Evolutionary conservation across 2,329 filamentous ascomycete genomes (phyloP), one percentile per base, ranked within the genome.

Genomic region (Xylaria hypoxylon): DNA sequence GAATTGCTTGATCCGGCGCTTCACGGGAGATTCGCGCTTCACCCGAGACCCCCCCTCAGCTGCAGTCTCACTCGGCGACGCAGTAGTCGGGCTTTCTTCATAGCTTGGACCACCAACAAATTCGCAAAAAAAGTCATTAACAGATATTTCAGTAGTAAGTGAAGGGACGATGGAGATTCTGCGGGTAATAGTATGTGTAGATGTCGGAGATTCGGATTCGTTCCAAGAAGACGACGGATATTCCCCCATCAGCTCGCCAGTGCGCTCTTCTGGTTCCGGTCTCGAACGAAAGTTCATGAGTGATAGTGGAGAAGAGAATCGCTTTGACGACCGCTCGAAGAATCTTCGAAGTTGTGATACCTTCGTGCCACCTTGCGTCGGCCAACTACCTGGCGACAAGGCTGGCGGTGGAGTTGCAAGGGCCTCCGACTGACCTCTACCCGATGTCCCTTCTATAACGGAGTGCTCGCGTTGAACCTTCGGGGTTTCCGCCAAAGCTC

Each of bases 291-390:
- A 72, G 5, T 69, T 67, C 13, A 74, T 70, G 26, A 75, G 67
- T 1, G 73, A 67, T 5, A 68, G 68, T n/a, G 73, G 71, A 11
- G 67, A 64, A 15, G 61, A 56, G 11, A 71, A 40, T 58, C 59
- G 59, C 55, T 28, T 44, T 6, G 70, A 69, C 7, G 70, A 65
- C 19, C 64, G 59, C 51, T 79, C 76, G 59, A 79, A 79, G 0
- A 76, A 31, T 44, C 40, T 71, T 28, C 76, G 71, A 42, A 78
- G 70, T 19, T 76, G 74, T 2, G 76, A 70, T 5, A 80, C 77
- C 42, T 74, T 78, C 7, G 68, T 69, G 22, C 62, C 68, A 19
- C 60, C 59, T 13, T 60, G 59, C 5, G 33, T 26, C 4, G 66
- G 56, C 26, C 33, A 50, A 24, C 19, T 38, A 19, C 22, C 44